Evolutionary conservation across 2,329 filamentous ascomycete genomes (phyloP).

Genomic region (Talaromyces amestolkiae): DNA sequence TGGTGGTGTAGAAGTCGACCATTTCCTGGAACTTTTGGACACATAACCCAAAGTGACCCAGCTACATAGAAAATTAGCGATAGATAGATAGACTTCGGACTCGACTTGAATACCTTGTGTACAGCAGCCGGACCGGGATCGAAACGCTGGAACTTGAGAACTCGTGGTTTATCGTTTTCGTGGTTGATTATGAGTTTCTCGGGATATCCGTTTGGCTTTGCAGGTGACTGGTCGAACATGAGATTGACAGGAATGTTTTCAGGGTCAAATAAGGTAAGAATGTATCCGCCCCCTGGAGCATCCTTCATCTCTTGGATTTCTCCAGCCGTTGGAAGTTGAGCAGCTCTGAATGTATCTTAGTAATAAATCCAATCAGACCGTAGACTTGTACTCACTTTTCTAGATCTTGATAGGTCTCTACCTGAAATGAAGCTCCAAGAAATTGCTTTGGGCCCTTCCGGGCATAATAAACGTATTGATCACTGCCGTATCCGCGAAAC

Average conservation of each 20-base stretch:
- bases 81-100: background rate
- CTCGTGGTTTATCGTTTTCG: slow-evolving; percentile 29
- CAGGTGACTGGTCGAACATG: slow-evolving; percentile 37
- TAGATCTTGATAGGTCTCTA: slow-evolving; percentile 44
- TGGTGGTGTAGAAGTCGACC: slow-evolving; percentile 30
- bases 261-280: slow-evolving; percentile 40
- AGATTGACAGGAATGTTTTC: slow-evolving; percentile 44
- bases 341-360: background rate
- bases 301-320: slow-evolving; percentile 20
- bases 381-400: slow-evolving; percentile 32
- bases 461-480: slow-evolving; percentile 27
- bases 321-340: background rate
- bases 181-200: slow-evolving; percentile 29
- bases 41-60: slow-evolving; percentile 33
- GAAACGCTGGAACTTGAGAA: slow-evolving; percentile 32
- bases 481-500: slow-evolving; percentile 25
- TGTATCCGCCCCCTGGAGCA: slow-evolving; percentile 41
- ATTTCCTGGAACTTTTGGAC: slow-evolving; percentile 27
- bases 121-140: slow-evolving; percentile 31
- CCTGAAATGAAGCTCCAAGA: slow-evolving; percentile 45
- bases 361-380: no score
- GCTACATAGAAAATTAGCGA: slow-evolving; percentile 15
- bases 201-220: slow-evolving; percentile 22
- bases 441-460: slow-evolving; percentile 40
- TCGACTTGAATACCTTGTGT: slow-evolving; percentile 27